Conservation (phyloP, 2,329 filamentous ascomycete species). For the Aureobasidium melanogenum region DNA sequence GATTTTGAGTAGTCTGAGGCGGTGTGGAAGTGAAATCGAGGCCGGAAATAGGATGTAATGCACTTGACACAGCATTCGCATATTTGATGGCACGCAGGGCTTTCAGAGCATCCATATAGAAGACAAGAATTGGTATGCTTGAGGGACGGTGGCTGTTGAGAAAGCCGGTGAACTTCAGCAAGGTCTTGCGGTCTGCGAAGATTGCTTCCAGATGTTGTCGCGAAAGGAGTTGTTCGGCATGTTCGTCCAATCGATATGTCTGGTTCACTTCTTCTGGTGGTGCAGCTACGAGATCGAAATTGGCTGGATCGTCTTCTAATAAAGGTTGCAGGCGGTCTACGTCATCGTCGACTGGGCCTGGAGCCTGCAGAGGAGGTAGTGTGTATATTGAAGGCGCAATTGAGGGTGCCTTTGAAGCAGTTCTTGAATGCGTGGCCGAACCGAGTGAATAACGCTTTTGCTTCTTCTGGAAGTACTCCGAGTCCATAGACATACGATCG, state of each 20-base stretch:
- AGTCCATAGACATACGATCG: not conserved
- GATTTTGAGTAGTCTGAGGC: conserved; percentile 48
- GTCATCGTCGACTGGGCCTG: conserved; percentile 30
- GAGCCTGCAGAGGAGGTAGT: conserved; percentile 36
- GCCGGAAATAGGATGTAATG: conserved; percentile 48
- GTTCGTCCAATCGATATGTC: conserved; percentile 51
- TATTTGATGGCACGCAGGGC: conserved; percentile 63
- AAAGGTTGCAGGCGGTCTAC: conserved; percentile 37
- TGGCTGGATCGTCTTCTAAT: conserved; percentile 45
- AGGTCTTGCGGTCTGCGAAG: conserved; percentile 53
- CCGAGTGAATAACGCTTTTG: not conserved
- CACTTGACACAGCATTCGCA: conserved; percentile 57
- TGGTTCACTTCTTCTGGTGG: conserved; percentile 25
- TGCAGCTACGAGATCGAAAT: conserved; percentile 44
- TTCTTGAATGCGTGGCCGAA: not conserved
- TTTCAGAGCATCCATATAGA: conserved; percentile 65
- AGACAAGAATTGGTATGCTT: conserved; percentile 58
- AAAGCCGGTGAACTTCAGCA: conserved; percentile 60
- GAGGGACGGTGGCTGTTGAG: conserved; percentile 50
- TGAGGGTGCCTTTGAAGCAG: not conserved
- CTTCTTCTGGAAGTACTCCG: not conserved
- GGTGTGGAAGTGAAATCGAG: conserved; percentile 46
- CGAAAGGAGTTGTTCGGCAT: conserved; percentile 58
- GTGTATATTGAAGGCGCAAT: conserved; percentile 13
- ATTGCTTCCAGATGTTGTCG: conserved; percentile 56